Base-by-base conservation (phyloP, 2,329 filamentous ascomycete genomes). In the Colletotrichum sojae region DNA sequence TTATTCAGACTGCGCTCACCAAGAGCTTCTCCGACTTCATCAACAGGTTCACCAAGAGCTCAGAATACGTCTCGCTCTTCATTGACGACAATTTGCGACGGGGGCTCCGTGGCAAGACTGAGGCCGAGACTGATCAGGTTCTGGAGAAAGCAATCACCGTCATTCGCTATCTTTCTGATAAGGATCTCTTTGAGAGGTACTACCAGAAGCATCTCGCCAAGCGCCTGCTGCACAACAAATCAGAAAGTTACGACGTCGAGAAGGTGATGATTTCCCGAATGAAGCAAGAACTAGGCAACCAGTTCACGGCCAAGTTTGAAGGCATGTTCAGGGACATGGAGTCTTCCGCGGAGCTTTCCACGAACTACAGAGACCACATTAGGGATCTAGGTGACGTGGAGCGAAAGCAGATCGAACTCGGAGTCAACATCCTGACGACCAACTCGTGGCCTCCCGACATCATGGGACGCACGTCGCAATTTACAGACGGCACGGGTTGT, bases 321-420 rank as follows among this genome's bases (percentile, higher is more conserved):
- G 93, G 94, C 72, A 98, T 99, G 94, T 98, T 99, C 84, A 95
- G 94, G 81, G 96, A 99, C 76, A 95, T 98, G 89, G 90, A 91
- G 16, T 90, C 95, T 13, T 98, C 95, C 0, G 90, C 92, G 63
- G 95, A 97, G 72, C 86, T 98, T 27, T 94, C 93, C 0, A 82
- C 89, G 13, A 90, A 88, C 64, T 98, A 97, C 82, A 92, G 91
- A 72, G 86, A 88, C 16, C 89, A 95, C 71, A 89, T 89, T 54
- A 80, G 82, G 36, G 82, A 79, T 36, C 80, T 89, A 12, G 79
- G 87, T 78, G 79, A 89, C 78, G 78, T 81, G 18, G 55, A 86
- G 81, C 83, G 85, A 3, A 90, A 87, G 76, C 89, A 87, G 36
- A 89, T 95, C 31, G 96, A 98, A 54, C 86, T 99, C 25, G 88